Evolutionary conservation across 208 protist genomes (phyloP), one percentile per base, ranked within the genome.

Genomic region (Herpetomonas tarakana): DNA sequence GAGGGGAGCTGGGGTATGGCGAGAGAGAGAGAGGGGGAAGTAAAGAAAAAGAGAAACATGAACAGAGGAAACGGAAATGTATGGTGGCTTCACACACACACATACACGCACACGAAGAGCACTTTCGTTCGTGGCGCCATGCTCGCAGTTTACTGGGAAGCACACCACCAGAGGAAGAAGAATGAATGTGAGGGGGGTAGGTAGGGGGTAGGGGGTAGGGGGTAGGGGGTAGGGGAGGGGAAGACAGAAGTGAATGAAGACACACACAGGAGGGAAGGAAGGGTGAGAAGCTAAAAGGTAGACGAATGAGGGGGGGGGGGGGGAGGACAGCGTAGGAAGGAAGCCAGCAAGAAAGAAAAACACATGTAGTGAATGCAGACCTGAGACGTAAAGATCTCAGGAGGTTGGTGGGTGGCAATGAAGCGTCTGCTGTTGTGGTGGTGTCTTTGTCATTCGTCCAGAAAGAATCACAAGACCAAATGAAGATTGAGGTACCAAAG

Each of bases 11-110:
- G n/a, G n/a, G 22, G 31, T n/a, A 65, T 16, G 47, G 11, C 22
- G 55, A 21, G 31, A 26, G 46, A 45, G 53, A 56, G 16, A 41
- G 30, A 62, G 31, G 19, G 51, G 59, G 58, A 50, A 51, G 12
- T 12, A 56, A 41, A 11, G 7, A 21, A 3, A 31, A 41, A 56
- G 29, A 56, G 29, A 56, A 41, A 56, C 24, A 9, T 14, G 6
- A 41, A 31, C 31, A 31, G 3, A 25, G 21, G 44, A 21, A 24
- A 4, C 14, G 44, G 35, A 41, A 41, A 18, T 41, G 35, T 41
- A 6, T 18, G 9, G 35, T 41, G 35, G 35, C 6, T 41, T 41
- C 9, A 14, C 14, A 41, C 35, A 14, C 35, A 41, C 35, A 41
- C 14, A n/a, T n/a, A n/a, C n/a, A n/a, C n/a, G n/a, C n/a, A n/a